Conservation (phyloP, 805 yeast species). For the Priceomyces medius region DNA sequence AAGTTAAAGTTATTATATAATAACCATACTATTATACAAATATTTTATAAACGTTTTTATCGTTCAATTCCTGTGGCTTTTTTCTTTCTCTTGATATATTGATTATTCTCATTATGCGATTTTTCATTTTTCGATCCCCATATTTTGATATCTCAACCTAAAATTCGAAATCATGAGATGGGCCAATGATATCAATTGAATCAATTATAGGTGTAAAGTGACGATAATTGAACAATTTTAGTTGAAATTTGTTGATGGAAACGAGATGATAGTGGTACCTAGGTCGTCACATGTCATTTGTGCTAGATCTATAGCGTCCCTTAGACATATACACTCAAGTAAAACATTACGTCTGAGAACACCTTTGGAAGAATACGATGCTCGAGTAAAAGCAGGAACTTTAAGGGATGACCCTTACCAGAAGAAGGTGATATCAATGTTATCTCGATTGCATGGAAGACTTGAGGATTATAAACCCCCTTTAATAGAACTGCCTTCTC, state of each 20-base stretch:
- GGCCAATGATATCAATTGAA: neutral
- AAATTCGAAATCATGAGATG: neutral
- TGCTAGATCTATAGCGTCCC: neutral
- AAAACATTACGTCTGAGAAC: constrained; percentile 17
- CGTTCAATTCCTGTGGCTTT: neutral
- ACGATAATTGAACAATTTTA: no score
- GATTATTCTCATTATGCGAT: no score
- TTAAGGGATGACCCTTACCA: constrained; percentile 78
- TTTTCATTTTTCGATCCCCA: neutral
- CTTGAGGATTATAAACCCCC: constrained; percentile 64
- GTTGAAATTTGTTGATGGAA: neutral
- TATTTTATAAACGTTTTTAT: neutral
- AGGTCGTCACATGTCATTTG: neutral
- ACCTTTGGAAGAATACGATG: constrained; percentile 54
- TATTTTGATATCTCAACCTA: neutral
- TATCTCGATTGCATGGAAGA: constrained; percentile 58
- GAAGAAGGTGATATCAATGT: constrained; percentile 61
- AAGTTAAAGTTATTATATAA: neutral
- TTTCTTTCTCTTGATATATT: no score
- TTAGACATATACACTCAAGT: constrained; percentile 4
- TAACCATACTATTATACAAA: neutral
- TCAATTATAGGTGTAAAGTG: no score
- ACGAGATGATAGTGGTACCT: neutral
- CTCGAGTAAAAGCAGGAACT: constrained; percentile 46
- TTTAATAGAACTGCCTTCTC: constrained; percentile 50